phyloP scores from a whole-genome alignment of 176 grass and related monocot species.

The Oryza officinalis region DNA sequence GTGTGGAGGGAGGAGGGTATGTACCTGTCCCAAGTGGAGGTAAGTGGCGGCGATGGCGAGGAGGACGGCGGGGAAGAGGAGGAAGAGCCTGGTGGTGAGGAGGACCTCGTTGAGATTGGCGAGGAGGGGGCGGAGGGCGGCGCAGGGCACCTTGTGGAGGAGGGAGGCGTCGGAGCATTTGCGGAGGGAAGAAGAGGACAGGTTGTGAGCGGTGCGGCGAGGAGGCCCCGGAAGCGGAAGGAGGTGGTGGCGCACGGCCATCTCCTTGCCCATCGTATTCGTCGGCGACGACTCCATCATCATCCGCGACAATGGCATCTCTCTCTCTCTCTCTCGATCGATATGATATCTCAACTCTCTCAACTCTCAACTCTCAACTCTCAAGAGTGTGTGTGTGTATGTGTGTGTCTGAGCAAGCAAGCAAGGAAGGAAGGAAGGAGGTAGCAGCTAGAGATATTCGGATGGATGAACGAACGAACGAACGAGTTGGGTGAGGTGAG shows the following conservation, averaged over 20 bases:
- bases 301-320: neutral
- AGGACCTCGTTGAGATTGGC: conserved; percentile 74
- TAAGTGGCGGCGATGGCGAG: conserved; percentile 54
- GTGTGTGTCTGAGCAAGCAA: too few species aligned
- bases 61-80: conserved; percentile 73
- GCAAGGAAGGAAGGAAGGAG: too few species aligned
- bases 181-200: conserved; percentile 82
- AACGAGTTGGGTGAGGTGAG: too few species aligned
- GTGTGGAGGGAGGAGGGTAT: too few species aligned
- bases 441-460: too few species aligned
- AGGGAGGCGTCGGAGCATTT: conserved; percentile 74
- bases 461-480: too few species aligned
- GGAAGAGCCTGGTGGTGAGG: conserved; percentile 71
- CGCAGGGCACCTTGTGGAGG: conserved; percentile 71
- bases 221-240: neutral
- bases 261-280: conserved; percentile 37
- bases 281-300: neutral
- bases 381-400: too few species aligned
- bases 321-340: too few species aligned
- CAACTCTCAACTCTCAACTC: too few species aligned
- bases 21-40: conserved; percentile 54
- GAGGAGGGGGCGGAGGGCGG: conserved; percentile 44
- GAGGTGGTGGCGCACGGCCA: neutral
- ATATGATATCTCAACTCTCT: too few species aligned
- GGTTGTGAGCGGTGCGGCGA: conserved; percentile 74